Base-by-base conservation (phyloP, 371 early-diverging fungal genomes). In the Gilbertella persicaria region DNA sequence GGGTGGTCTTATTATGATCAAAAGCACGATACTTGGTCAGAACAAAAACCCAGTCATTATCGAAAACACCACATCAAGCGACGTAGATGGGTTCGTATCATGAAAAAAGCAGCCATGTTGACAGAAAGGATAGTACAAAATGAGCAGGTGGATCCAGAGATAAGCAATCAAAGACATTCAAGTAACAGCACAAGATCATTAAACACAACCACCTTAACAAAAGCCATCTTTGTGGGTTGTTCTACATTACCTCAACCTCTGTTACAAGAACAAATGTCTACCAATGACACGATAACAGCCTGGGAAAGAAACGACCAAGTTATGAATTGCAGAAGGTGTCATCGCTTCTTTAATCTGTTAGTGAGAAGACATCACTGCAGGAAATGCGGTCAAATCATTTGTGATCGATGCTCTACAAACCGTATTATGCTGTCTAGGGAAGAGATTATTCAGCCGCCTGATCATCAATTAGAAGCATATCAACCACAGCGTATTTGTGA, bases 271-370 rank as follows among this genome's bases (percentile, higher is more conserved):
- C 51, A 56, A 50, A 50, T 50, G 8, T 21, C 41, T 46, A 9
- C 14, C 50, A 25, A 52, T 43, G 3, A 25, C 67, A 36, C 45
- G 44, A 5, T 35, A 17, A 12, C 40, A n/a, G 17, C 17, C 36
- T 93, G 93, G 93, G 87, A 89, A 58, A 67, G 78, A 2, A 90
- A 90, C 54, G 78, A 83, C 6, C 79, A 83, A n/a, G 86, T 84
- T 0, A 49, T 63, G 0, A 71, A 75, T 17, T 93, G 93, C 60
- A 68, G 79, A 17, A 72, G 75, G n/a, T 91, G 92, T 55, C 62
- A 67, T 19, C 70, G 84, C 33, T 72, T 80, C 30, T 91, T 93
- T 52, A 84, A 77, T 23, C 69, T 82, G 24, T 49, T 82, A 41
- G 68, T 89, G 3, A 70, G 93, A 33, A 80, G 89, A 37, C 93